Base-by-base conservation (phyloP, 2,329 filamentous ascomycete genomes). In the Sphaceloma murrayae region DNA sequence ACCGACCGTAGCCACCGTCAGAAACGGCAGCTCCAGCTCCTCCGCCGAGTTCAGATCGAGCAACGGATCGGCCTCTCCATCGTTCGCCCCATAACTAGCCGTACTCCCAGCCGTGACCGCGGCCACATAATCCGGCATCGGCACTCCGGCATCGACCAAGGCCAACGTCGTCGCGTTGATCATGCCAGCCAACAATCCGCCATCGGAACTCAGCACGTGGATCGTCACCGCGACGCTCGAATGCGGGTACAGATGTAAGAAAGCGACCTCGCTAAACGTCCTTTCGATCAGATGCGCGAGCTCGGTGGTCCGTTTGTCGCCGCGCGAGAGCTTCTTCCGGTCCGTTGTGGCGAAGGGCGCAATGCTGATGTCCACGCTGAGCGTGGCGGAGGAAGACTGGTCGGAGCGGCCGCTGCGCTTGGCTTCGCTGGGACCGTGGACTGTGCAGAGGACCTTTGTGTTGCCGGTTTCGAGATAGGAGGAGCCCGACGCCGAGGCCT, bases 381-480 rank as follows among this genome's bases (percentile, higher is more conserved):
- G 77, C 42, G 78, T 76, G 3, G 82, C 83, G 16, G 73, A 74
- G 21, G 70, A 69, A 43, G 62, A 62, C 48, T 61, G 65, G 16
- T 60, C 64, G 38, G 64, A 67, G 44, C 62, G 66, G 56, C 56
- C 59, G 21, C 65, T 59, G 48, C 68, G 62, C 53, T 73, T 65
- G 39, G 74, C 73, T 64, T 98, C 91, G 27, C 76, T 78, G 0
- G 91, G 91, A 0, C 91, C 91, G 1, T 80, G 78, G 36, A 98
- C 80, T 17, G 88, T 86, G 65, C 89, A 95, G 66, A 96, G 85
- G 54, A 98, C 82, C 61, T 94, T 91, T 16, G 91, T 98, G 66
- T 96, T 94, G 56, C 91, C 91, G 81, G 94, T 94, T 61, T 94
- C 86, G 48, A 96, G 78, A 65, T 94, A 94, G 49, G 82, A 85